Base-by-base conservation (phyloP, 2,329 filamentous ascomycete species). In the Didymella segeticola region DNA sequence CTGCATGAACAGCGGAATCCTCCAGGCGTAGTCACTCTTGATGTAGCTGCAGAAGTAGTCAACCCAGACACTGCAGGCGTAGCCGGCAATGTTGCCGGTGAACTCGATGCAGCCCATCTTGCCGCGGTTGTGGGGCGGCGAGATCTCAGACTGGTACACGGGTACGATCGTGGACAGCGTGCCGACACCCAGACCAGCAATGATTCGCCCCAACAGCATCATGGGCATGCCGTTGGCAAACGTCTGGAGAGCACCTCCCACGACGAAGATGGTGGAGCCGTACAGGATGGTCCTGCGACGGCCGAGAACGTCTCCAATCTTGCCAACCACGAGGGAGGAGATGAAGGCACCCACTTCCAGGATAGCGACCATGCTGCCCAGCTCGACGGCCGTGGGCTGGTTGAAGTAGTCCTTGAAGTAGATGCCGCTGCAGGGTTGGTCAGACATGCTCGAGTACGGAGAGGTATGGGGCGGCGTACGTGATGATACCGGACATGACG, bases 81-180 rank as follows among this genome's bases (percentile, higher is more conserved):
- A 99, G 26, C 95, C 95, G 57, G 91, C 88, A 60, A 99, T 96
- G 76, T 99, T 99, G 47, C 95, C 95, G 0, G 93, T 93, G 71
- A 98, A 99, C 75, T 99, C 95, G 63, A 99, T 98, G 75, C 95
- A 98, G 20, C 93, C 95, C 57, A 99, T 83, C 77, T 95, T 96
- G 60, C 95, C 95, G 67, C 95, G 85, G 75, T 96, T 98, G 71
- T 99, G 95, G 5, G 95, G 92, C 42, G 95, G 95, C 36, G 93
- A 97, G 69, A 82, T 82, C 61, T 82, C 80, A 23, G 78, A 80
- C 63, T 82, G 80, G 57, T 82, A 82, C n/a, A 82, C 78, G 3
- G 80, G 80, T 22, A 82, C 80, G 49, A 81, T 82, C 22, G 79
- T 81, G 30, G 78, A 80, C 20, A 82, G 66, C 5, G 78, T 75